Conservation (phyloP, 2,329 filamentous ascomycete species). For the Aspergillus spinulosporus region DNA sequence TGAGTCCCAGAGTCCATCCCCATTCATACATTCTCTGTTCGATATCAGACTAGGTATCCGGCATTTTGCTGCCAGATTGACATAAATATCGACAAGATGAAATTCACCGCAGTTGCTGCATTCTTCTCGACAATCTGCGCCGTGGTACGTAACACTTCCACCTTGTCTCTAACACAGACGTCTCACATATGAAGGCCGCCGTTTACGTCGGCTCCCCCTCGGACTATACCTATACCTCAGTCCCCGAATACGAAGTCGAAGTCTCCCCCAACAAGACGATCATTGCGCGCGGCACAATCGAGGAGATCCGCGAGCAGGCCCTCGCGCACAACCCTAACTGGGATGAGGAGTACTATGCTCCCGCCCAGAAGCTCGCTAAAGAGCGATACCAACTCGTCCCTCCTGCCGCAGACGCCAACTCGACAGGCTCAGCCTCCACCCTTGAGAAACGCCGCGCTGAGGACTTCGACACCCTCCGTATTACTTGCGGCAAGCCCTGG, state of each 20-base stretch:
- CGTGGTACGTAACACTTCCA: not conserved
- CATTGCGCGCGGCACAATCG: not conserved
- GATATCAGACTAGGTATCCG: too few species aligned
- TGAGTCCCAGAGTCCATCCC: too few species aligned
- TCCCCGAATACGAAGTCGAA: not conserved
- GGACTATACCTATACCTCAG: not conserved
- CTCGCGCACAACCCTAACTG: slow-evolving; percentile 2
- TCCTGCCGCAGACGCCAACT: not conserved
- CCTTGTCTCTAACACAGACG: not conserved
- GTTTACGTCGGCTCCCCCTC: not conserved
- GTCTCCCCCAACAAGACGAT: not conserved
- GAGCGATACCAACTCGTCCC: not conserved
- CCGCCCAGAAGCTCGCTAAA: not conserved
- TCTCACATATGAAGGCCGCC: not conserved
- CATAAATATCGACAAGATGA: not conserved
- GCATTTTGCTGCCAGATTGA: too few species aligned
- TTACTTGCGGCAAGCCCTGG: not conserved
- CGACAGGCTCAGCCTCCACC: not conserved
- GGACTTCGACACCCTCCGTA: not conserved
- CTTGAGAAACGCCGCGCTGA: not conserved
- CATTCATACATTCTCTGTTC: too few species aligned
- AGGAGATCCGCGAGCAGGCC: not conserved
- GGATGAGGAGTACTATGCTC: not conserved
- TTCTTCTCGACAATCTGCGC: not conserved
- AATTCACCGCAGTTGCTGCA: not conserved